These are phyloP conservation scores for Angophora floribunda DNA, from an alignment of 345 rosid species.

Conservation along the genomic window DNA sequence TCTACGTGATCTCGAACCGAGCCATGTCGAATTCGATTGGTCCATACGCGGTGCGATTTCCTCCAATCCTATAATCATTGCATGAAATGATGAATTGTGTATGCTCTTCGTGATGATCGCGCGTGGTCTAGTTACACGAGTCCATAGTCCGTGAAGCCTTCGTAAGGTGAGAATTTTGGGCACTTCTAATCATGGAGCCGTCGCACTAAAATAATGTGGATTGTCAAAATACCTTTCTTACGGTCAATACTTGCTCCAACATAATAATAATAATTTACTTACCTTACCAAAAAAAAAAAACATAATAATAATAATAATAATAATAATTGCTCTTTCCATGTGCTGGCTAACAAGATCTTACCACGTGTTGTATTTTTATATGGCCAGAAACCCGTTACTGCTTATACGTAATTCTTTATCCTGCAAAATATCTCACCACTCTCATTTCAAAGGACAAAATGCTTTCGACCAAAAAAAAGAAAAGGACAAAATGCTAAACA, in stretches of 20 bases:
- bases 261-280: not conserved
- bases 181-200: not conserved
- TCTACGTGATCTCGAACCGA: not conserved
- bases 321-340: not conserved
- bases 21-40: not conserved
- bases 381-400: not conserved
- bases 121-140: not conserved
- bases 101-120: not conserved
- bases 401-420: not conserved
- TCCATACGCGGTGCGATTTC: not conserved
- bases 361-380: not conserved
- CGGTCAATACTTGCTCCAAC: not conserved
- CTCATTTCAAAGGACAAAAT: not conserved
- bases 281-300: too few relatives aligned
- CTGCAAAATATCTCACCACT: not conserved
- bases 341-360: not conserved
- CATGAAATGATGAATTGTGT: not conserved
- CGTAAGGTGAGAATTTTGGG: not conserved
- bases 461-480: too few relatives aligned
- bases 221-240: not conserved
- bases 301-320: not conserved
- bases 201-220: not conserved
- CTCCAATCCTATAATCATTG: not conserved
- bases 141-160: not conserved
- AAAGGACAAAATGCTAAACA: not conserved